These are phyloP conservation scores for Xylaria venustula DNA, from an alignment of 495 filamentous ascomycete species.

Conservation along the genomic window DNA sequence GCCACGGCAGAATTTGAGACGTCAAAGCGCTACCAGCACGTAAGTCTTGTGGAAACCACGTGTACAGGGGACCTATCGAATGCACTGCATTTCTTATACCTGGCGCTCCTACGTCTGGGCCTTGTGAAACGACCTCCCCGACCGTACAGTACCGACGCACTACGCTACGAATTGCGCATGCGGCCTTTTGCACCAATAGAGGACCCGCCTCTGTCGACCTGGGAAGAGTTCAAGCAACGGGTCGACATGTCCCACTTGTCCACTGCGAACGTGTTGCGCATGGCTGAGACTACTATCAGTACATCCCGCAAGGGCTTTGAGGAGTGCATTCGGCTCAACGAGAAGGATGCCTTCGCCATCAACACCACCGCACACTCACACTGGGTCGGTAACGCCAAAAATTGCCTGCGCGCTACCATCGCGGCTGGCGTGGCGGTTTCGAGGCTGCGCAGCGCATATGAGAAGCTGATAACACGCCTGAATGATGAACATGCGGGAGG, in stretches of 20 bases:
- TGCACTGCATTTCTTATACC: conserved; percentile 65
- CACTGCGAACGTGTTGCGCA: conserved; percentile 50
- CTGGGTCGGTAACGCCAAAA: conserved; percentile 58
- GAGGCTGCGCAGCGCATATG: conserved; percentile 49
- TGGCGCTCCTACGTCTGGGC: conserved; percentile 58
- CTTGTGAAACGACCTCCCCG: conserved; percentile 58
- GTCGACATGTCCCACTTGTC: conserved; percentile 37
- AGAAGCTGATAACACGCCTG: conserved; percentile 12
- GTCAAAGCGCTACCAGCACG: conserved; percentile 58
- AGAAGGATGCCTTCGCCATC: conserved; percentile 44
- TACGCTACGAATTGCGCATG: conserved; percentile 88
- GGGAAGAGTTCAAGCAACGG: conserved; percentile 53
- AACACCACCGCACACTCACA: conserved; percentile 52
- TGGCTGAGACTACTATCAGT: conserved; percentile 58
- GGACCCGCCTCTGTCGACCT: conserved; percentile 68
- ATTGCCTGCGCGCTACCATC: conserved; percentile 64
- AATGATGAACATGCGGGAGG: not conserved
- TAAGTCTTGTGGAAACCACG: conserved; percentile 63
- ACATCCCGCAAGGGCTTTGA: conserved; percentile 68
- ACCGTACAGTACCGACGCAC: conserved; percentile 66
- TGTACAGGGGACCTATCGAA: conserved; percentile 70
- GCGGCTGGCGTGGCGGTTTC: conserved; percentile 62
- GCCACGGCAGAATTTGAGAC: conserved; percentile 45
- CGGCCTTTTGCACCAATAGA: conserved; percentile 74
- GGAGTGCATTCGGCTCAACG: conserved; percentile 49